A percentile compares a stretch with the other conserved stretches of the same genome.
These are phyloP conservation scores for Bruguiera sexangula DNA, from an alignment of 345 rosid genomes.

Conservation along the genomic window DNA sequence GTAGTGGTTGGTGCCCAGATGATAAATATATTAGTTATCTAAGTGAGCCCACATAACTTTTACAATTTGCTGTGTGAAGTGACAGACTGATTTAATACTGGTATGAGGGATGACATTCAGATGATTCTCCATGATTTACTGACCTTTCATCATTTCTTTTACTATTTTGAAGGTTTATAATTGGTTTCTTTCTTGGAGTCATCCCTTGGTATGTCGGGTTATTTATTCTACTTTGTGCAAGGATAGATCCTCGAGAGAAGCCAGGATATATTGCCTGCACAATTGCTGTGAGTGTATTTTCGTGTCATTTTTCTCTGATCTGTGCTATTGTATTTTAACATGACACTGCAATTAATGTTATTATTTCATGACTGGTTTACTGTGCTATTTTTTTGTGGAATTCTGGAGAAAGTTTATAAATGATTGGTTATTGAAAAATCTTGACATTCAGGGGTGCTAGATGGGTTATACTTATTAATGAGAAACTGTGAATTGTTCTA, in stretches of 20 bases:
- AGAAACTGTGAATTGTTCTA: no score
- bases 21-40: no score
- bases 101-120: no score
- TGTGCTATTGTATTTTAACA: background rate
- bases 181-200: conserved; percentile 79
- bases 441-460: no score
- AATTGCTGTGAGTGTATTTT: conserved; percentile 55
- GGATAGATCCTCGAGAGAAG: conserved; percentile 77
- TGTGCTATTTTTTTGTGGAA: no score
- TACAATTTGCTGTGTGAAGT: no score
- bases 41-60: no score
- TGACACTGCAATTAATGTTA: background rate
- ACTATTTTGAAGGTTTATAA: conserved; percentile 54
- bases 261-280: conserved; percentile 92
- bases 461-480: no score
- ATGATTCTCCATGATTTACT: conserved; percentile 1
- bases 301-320: conserved; percentile 1
- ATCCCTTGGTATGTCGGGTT: conserved; percentile 89
- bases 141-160: conserved; percentile 9
- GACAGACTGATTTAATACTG: no score
- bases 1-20: no score
- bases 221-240: conserved; percentile 52
- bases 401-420: no score
- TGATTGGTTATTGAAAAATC: no score
- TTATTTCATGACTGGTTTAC: background rate